Conservation (phyloP, 768 basidiomycete species). For the Myochromella boudieri region DNA sequence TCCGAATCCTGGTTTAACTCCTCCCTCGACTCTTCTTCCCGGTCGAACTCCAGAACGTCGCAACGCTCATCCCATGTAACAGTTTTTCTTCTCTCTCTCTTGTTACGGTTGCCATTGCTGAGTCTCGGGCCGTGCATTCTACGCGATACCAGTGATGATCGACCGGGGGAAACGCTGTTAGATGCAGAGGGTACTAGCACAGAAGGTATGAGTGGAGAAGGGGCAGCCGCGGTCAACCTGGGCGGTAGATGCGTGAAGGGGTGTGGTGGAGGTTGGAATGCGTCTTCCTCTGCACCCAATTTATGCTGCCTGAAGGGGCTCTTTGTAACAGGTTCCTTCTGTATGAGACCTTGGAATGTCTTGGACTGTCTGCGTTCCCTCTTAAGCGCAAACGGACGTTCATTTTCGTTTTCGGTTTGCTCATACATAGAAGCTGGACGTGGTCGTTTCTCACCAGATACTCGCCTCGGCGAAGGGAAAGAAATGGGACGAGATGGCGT, state of each 20-base stretch:
- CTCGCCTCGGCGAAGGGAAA: conserved; percentile 43
- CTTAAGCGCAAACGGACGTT: conserved; percentile 68
- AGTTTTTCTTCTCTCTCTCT: conserved; percentile 64
- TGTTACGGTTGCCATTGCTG: conserved; percentile 38
- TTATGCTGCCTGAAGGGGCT: conserved; percentile 66
- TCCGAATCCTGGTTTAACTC: conserved; percentile 29
- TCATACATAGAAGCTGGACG: conserved; percentile 72
- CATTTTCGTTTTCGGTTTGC: conserved; percentile 66
- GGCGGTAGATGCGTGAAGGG: conserved; percentile 21
- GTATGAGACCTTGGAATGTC: conserved; percentile 67
- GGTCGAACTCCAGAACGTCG: conserved; percentile 81
- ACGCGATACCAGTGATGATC: conserved; percentile 68
- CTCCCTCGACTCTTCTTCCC: conserved; percentile 39
- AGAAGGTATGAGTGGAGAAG: conserved; percentile 20
- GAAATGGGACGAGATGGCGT: conserved; percentile 30
- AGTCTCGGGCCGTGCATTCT: conserved; percentile 77
- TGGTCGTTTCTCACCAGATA: conserved; percentile 78
- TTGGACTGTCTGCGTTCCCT: conserved; percentile 75
- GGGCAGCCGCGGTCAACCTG: conserved; percentile 8
- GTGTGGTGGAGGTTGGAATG: conserved; percentile 17
- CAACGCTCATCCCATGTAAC: conserved; percentile 80
- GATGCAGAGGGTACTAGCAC: conserved; percentile 27
- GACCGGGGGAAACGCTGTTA: conserved; percentile 49
- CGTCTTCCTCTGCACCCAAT: conserved; percentile 24
- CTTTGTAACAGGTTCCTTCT: conserved; percentile 78